Conservation (phyloP, 1,139 yeast species). For the Candida sanyaensis region DNA sequence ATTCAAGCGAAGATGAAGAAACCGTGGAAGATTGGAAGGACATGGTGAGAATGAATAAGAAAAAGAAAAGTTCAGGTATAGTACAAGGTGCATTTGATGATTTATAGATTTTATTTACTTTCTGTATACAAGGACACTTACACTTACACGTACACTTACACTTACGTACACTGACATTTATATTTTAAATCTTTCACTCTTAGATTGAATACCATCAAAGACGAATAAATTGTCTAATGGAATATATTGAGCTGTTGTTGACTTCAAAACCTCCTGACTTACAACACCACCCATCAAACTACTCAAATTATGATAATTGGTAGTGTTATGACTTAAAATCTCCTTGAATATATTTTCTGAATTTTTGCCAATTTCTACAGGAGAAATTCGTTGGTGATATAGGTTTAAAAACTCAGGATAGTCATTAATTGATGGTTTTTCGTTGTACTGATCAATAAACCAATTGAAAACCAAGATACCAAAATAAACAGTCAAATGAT, state of each 20-base stretch:
- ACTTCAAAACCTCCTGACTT: constrained; percentile 70
- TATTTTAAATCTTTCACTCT: constrained; percentile 52
- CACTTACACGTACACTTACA: no score
- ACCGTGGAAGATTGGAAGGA: constrained; percentile 86
- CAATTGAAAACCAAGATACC: constrained; percentile 33
- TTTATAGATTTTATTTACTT: constrained; percentile 35
- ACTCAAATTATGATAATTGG: constrained; percentile 34
- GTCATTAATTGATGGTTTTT: constrained; percentile 23
- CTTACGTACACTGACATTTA: constrained; percentile 9
- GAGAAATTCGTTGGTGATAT: constrained; percentile 16
- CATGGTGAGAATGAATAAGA: constrained; percentile 64
- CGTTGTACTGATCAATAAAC: constrained; percentile 19
- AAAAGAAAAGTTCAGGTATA: constrained; percentile 22
- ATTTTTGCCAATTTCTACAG: constrained; percentile 10
- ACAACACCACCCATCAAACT: constrained; percentile 75
- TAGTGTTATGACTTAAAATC: constrained; percentile 30
- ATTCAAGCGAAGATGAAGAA: constrained; percentile 53
- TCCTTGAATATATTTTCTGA: constrained; percentile 29
- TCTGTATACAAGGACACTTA: no score
- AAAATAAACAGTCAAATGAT: constrained; percentile 32
- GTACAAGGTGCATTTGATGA: constrained; percentile 72
- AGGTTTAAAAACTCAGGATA: constrained; percentile 20
- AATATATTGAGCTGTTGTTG: constrained; percentile 70
- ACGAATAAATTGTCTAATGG: constrained; percentile 68
- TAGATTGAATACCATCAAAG: constrained; percentile 65